Percentiles rank a stretch among this genome's conserved stretches.
These are phyloP conservation scores for Bromus sterilis DNA, from an alignment of 176 grass and related monocot genomes.

Conservation along the genomic window DNA sequence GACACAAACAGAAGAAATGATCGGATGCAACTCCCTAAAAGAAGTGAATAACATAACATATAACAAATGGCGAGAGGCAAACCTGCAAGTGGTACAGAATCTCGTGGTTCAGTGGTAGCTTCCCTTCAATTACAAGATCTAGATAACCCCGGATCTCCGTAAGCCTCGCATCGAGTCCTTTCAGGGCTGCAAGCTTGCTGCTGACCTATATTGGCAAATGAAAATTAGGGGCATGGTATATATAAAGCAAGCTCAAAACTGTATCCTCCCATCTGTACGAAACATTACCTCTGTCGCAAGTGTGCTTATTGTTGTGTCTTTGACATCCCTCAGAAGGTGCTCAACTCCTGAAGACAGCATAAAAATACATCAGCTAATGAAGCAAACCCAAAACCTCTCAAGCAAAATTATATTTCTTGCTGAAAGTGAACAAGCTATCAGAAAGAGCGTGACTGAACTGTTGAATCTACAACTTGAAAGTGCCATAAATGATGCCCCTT, in stretches of 20 bases:
- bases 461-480: background rate
- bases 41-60: background rate
- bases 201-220: conserved; percentile 49
- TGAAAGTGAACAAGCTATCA: background rate
- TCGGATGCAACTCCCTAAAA: background rate
- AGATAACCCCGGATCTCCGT: conserved; percentile 82
- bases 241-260: background rate
- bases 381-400: background rate
- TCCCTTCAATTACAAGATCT: conserved; percentile 87
- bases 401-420: background rate
- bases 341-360: conserved; percentile 66
- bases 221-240: conserved; percentile 5
- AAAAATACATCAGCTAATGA: conserved; percentile 6
- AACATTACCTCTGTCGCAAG: conserved; percentile 80
- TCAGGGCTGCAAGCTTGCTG: conserved; percentile 87
- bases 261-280: background rate
- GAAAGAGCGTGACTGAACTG: background rate
- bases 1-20: background rate
- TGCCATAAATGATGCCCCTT: background rate
- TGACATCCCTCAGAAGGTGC: conserved; percentile 93
- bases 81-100: conserved; percentile 99
- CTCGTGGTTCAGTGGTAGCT: conserved; percentile 91
- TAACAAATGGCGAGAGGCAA: background rate
- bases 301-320: conserved; percentile 94
- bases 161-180: conserved; percentile 79